Percentiles rank a stretch among this genome's conserved stretches.
phyloP scores from a whole-genome alignment of 257 asterid genomes.

The Orobanche coerulescens region DNA sequence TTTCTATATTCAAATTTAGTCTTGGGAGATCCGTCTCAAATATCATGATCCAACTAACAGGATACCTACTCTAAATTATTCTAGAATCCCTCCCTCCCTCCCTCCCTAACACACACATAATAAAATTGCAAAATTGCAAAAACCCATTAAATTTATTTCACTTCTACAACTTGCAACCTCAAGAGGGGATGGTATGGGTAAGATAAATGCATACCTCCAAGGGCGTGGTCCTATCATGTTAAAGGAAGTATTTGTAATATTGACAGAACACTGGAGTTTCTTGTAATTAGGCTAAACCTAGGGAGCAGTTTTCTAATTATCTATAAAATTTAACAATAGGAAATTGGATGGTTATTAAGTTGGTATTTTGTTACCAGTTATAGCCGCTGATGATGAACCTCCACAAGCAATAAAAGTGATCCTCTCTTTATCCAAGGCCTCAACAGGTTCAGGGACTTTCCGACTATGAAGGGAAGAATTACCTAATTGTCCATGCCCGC shows the following conservation, averaged over 20 bases:
- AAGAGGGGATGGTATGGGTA: not conserved
- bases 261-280: not conserved
- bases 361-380: slow-evolving; percentile 58
- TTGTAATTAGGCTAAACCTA: not conserved
- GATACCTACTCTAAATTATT: no score
- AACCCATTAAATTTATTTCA: no score
- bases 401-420: slow-evolving; percentile 77
- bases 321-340: not conserved
- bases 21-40: no score
- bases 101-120: not conserved
- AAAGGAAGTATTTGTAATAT: not conserved
- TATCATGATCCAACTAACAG: no score
- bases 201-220: no score
- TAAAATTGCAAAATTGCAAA: not conserved
- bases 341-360: not conserved
- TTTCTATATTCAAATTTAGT: no score
- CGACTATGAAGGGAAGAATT: slow-evolving; percentile 64
- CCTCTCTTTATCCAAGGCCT: slow-evolving; percentile 67
- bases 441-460: slow-evolving; percentile 60
- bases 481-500: slow-evolving; percentile 92
- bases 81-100: no score
- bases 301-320: not conserved
- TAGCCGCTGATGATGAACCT: slow-evolving; percentile 91
- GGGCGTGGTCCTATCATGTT: no score
- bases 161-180: not conserved